Conservation (phyloP, 2,329 filamentous ascomycete species). For the Botrytis paeoniae region DNA sequence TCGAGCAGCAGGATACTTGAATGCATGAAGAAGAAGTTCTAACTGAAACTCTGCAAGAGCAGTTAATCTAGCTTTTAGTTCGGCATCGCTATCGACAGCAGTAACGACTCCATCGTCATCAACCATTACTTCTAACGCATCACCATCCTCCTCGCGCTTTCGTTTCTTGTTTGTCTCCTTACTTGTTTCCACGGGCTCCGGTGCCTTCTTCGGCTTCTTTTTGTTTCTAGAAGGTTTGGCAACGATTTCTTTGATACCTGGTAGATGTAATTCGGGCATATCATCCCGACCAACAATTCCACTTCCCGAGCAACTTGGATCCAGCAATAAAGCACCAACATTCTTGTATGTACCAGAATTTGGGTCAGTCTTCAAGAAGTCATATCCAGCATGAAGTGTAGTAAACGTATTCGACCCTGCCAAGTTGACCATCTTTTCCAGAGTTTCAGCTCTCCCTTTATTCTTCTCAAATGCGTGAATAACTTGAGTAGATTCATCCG, state of each 20-base stretch:
- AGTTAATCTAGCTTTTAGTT: conserved; percentile 62
- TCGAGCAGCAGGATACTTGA: conserved; percentile 71
- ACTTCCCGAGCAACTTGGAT: conserved; percentile 93
- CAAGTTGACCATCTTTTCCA: conserved; percentile 79
- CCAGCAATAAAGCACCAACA: conserved; percentile 81
- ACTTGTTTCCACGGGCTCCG: conserved; percentile 25
- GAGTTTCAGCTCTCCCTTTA: conserved; percentile 63
- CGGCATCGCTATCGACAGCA: conserved; percentile 50
- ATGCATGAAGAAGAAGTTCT: conserved; percentile 76
- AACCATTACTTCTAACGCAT: conserved; percentile 40
- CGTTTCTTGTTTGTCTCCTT: conserved; percentile 32
- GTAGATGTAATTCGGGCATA: conserved; percentile 65
- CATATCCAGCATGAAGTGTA: conserved; percentile 67
- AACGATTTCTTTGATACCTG: conserved; percentile 33
- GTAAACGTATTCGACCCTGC: conserved; percentile 69
- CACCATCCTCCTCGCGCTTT: conserved; percentile 34
- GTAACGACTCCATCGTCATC: conserved; percentile 58
- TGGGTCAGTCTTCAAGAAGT: conserved; percentile 78
- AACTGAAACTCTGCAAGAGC: conserved; percentile 81
- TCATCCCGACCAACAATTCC: conserved; percentile 90
- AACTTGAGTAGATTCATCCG: conserved; percentile 39
- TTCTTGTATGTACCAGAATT: conserved; percentile 55
- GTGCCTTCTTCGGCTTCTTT: conserved; percentile 30
- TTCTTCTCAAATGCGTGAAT: conserved; percentile 84
- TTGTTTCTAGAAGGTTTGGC: conserved; percentile 33